A percentile compares a stretch with the other conserved stretches of the same genome.
Conservation (phyloP, 768 basidiomycete genomes). For the Auricularia heimuer region DNA sequence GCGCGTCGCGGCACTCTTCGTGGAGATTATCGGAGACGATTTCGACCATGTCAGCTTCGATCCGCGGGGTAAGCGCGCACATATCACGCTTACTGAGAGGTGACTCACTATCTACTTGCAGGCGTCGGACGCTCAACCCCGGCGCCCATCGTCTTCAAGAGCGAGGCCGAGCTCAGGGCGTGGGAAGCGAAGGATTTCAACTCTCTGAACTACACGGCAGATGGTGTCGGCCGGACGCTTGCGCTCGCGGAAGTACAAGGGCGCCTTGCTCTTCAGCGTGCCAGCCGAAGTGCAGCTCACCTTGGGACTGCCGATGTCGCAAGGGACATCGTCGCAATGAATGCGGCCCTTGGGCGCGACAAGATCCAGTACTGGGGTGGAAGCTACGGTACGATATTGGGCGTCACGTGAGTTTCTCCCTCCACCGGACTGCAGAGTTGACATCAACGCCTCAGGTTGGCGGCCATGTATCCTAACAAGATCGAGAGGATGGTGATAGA, state of each 20-base stretch:
- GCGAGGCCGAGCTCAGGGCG: neutral
- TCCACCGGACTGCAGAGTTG: constrained; percentile 10
- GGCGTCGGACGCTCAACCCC: neutral
- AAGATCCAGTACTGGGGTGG: constrained; percentile 22
- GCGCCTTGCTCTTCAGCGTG: neutral
- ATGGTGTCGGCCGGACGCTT: neutral
- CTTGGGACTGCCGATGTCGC: constrained; percentile 13
- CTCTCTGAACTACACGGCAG: neutral
- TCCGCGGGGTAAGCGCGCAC: constrained; percentile 27
- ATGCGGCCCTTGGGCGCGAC: constrained; percentile 8
- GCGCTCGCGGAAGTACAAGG: neutral
- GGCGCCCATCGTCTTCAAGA: neutral
- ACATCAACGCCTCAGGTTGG: neutral
- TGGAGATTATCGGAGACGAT: constrained; percentile 28
- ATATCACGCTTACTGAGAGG: neutral
- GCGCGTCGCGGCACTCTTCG: constrained; percentile 17
- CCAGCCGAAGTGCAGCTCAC: constrained; percentile 5
- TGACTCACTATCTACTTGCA: neutral
- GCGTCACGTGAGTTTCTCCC: constrained; percentile 23
- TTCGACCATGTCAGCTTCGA: constrained; percentile 41
- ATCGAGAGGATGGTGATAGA: neutral
- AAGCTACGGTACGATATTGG: constrained; percentile 23
- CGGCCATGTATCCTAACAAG: neutral
- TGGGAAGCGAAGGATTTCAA: neutral
- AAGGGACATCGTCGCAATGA: constrained; percentile 15